Percentiles rank a stretch among this genome's conserved stretches.
These are phyloP conservation scores for Megacollybia marginata DNA, from an alignment of 768 basidiomycete genomes.

Conservation along the genomic window DNA sequence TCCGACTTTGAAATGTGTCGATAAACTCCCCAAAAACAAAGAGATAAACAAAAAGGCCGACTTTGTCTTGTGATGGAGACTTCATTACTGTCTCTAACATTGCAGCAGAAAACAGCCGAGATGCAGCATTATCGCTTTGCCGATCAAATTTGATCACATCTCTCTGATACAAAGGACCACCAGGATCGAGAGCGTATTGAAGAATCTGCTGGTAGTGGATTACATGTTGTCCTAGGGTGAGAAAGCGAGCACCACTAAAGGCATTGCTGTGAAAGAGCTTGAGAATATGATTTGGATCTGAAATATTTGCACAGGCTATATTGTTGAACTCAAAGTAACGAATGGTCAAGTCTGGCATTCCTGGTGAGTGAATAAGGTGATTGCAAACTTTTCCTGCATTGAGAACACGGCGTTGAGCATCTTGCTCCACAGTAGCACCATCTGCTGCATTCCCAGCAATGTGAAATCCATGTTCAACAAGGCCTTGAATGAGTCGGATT, in stretches of 20 bases:
- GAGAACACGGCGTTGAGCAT: constrained; percentile 10
- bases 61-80: constrained; percentile 20
- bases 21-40: too few relatives aligned
- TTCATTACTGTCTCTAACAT: constrained; percentile 17
- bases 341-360: too few relatives aligned
- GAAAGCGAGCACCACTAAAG: too few relatives aligned
- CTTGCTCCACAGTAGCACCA: constrained; percentile 22
- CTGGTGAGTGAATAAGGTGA: constrained; percentile 2
- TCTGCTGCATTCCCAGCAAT: constrained; percentile 26
- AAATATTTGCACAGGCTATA: constrained; percentile 17
- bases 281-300: constrained; percentile 28
- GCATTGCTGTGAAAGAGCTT: too few relatives aligned
- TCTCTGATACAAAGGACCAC: constrained; percentile 13
- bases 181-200: constrained; percentile 7
- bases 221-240: constrained; percentile 16
- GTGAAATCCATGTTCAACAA: constrained; percentile 14
- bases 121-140: too few relatives aligned
- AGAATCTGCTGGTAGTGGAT: constrained; percentile 14
- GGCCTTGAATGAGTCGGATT: too few relatives aligned
- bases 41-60: constrained; percentile 33
- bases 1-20: constrained; percentile 27
- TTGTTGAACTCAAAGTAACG: constrained; percentile 8
- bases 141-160: constrained; percentile 26
- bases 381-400: constrained; percentile 1
- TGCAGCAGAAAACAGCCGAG: constrained; percentile 28